Percentiles rank a stretch among this genome's conserved stretches.
Conservation (phyloP, 345 rosid species). For the Rhodomyrtus tomentosa region DNA sequence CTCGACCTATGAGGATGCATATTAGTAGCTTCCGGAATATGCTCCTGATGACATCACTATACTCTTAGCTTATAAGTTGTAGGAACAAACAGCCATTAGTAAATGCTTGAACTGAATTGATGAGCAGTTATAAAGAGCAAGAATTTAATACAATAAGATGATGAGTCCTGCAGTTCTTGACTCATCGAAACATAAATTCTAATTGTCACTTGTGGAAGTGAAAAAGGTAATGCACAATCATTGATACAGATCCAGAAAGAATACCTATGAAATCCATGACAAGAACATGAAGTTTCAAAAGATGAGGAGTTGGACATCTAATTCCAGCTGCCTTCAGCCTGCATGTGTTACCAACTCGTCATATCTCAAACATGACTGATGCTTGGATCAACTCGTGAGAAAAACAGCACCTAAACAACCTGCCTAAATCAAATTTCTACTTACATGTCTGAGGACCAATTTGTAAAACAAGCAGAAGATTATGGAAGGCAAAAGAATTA, state of each 20-base stretch:
- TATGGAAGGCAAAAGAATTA: neutral
- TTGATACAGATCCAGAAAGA: neutral
- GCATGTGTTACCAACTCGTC: neutral
- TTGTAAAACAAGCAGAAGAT: neutral
- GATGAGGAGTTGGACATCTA: constrained; percentile 68
- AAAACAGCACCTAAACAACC: neutral
- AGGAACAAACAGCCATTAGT: neutral
- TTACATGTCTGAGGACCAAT: neutral
- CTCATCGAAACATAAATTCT: neutral
- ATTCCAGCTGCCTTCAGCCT: constrained; percentile 92
- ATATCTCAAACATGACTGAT: neutral
- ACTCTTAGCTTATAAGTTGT: neutral
- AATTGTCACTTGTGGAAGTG: neutral
- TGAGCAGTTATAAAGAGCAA: neutral
- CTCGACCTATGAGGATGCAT: neutral
- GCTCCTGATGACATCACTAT: neutral
- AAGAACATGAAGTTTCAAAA: constrained; percentile 80
- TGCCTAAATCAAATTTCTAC: neutral
- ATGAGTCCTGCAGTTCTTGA: neutral
- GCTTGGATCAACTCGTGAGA: neutral
- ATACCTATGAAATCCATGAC: constrained; percentile 99
- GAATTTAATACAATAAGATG: neutral
- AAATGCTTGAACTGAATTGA: neutral
- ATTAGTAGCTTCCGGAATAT: neutral
- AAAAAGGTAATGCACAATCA: neutral